Evolutionary conservation across 2,329 filamentous ascomycete genomes (phyloP).

Genomic region (Truncatella angustata): DNA sequence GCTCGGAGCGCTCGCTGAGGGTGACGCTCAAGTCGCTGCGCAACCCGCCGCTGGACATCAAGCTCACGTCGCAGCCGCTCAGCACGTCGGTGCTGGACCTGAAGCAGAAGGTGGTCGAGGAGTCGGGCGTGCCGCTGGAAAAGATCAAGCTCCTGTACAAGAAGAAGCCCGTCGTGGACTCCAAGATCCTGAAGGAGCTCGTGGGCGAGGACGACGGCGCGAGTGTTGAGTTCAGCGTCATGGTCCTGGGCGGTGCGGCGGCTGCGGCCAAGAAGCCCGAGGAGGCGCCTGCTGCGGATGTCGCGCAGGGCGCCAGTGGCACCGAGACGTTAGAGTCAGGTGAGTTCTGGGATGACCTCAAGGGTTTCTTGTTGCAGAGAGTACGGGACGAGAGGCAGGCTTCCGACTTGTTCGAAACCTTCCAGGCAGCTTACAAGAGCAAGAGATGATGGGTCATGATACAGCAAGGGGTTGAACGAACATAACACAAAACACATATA

Average conservation of each 20-base stretch:
- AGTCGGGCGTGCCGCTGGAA: slow-evolving; percentile 63
- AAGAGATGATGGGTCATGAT: slow-evolving; percentile 29
- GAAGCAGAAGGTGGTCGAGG: slow-evolving; percentile 65
- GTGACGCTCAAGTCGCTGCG: slow-evolving; percentile 74
- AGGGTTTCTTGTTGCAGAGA: slow-evolving; percentile 75
- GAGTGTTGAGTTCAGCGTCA: slow-evolving; percentile 74
- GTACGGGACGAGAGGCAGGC: slow-evolving; percentile 69
- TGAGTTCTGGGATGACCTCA: slow-evolving; percentile 84
- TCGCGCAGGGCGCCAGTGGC: slow-evolving; percentile 42
- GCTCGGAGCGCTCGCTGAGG: slow-evolving; percentile 50
- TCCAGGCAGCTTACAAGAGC: slow-evolving; percentile 68
- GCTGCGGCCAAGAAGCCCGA: slow-evolving; percentile 34
- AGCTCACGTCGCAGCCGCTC: slow-evolving; percentile 59
- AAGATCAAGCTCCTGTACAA: slow-evolving; percentile 85
- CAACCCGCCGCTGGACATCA: slow-evolving; percentile 68
- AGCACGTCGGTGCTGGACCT: slow-evolving; percentile 77
- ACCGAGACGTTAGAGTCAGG: slow-evolving; percentile 63
- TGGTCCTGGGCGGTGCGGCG: slow-evolving; percentile 76
- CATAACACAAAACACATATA: slow-evolving; percentile 2
- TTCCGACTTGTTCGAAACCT: slow-evolving; percentile 62
- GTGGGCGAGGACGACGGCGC: slow-evolving; percentile 51
- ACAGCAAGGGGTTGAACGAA: too few relatives aligned
- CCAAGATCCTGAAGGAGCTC: slow-evolving; percentile 74
- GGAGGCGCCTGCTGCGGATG: too few relatives aligned
- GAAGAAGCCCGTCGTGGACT: slow-evolving; percentile 81